These are phyloP conservation scores for Pharnaceum exiguum DNA, from an alignment of 148 eudicot species.

Conservation along the genomic window DNA sequence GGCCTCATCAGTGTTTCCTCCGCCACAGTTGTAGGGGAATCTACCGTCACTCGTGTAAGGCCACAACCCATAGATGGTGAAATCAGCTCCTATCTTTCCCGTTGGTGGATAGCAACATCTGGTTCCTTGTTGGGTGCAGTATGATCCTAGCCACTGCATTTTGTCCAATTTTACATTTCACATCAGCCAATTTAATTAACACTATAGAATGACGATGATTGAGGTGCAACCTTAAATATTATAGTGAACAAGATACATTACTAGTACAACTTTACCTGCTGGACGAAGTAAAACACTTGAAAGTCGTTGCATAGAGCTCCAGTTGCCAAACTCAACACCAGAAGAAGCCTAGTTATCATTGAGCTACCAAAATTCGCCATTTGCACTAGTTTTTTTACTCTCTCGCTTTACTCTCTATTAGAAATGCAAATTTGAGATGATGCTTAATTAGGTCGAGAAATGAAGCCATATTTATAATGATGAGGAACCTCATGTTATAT, in stretches of 20 bases:
- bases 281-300: slow-evolving; percentile 13
- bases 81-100: slow-evolving; percentile 20
- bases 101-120: slow-evolving; percentile 20
- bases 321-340: slow-evolving; percentile 5
- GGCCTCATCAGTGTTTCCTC: slow-evolving; percentile 17
- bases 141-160: slow-evolving; percentile 20
- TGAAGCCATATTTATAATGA: no score
- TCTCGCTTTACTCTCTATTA: no score
- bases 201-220: no score
- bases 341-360: neutral
- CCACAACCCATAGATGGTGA: slow-evolving; percentile 28
- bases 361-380: slow-evolving; percentile 11
- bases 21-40: slow-evolving; percentile 35
- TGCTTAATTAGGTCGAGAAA: no score
- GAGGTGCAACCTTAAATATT: no score
- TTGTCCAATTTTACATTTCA: no score
- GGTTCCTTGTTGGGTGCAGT: slow-evolving; percentile 10
- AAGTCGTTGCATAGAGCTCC: slow-evolving; percentile 1
- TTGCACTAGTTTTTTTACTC: no score
- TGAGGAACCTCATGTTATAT: no score
- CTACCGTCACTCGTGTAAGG: slow-evolving; percentile 26
- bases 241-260: no score
- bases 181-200: no score
- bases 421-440: no score
- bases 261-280: no score